A percentile compares a stretch with the other conserved stretches of the same genome.
Evolutionary conservation across 208 protist species (phyloP).

Genomic region (Leptomonas pyrrhocoris): DNA sequence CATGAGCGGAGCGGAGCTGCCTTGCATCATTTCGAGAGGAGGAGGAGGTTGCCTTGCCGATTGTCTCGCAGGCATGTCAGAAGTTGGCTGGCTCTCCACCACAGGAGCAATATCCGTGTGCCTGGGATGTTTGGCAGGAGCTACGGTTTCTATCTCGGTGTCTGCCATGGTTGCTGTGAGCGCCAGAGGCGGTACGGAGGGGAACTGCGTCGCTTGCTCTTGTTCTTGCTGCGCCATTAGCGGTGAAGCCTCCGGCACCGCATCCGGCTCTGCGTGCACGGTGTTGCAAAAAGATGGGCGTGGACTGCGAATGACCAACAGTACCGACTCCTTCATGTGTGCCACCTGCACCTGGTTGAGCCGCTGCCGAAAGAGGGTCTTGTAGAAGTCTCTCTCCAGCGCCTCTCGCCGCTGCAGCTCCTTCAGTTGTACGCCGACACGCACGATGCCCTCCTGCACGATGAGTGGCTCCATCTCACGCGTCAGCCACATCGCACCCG

Average conservation of each 20-base stretch:
- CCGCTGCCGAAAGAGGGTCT: conserved; percentile 1
- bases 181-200: conserved; percentile 2
- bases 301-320: conserved; percentile 19
- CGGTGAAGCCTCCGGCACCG: neutral
- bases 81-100: neutral
- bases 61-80: too few species aligned
- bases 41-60: too few species aligned
- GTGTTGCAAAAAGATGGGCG: neutral
- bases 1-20: neutral
- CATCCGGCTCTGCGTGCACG: neutral
- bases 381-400: conserved; percentile 11
- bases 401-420: conserved; percentile 22
- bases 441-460: conserved; percentile 7
- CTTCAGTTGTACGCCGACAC: conserved; percentile 6
- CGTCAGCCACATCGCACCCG: conserved; percentile 11
- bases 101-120: neutral
- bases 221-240: neutral
- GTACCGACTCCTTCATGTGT: conserved; percentile 19
- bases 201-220: neutral
- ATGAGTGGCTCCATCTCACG: neutral
- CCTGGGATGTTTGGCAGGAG: neutral
- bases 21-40: neutral
- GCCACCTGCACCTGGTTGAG: conserved; percentile 9
- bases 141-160: neutral
- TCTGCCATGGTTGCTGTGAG: neutral